Conservation (phyloP, 2,329 filamentous ascomycete genomes). For the Penicillium verrucosum region DNA sequence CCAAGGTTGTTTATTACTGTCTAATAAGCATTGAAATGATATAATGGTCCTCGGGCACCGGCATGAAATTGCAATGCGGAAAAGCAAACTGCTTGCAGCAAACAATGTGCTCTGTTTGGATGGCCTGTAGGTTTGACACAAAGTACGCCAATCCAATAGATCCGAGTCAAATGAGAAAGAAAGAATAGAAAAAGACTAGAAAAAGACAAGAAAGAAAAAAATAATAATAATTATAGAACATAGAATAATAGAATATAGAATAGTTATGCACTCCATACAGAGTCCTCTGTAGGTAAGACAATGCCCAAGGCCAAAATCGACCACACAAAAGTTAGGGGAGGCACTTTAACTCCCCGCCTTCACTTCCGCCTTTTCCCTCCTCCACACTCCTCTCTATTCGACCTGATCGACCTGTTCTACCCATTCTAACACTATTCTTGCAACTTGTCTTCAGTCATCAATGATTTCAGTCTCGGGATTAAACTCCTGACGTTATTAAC, state of each 20-base stretch:
- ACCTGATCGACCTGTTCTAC: neutral
- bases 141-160: neutral
- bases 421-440: slow-evolving; percentile 10
- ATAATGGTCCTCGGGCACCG: slow-evolving; percentile 7
- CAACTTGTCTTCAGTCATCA: slow-evolving; percentile 21
- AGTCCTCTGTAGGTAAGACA: neutral
- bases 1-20: neutral
- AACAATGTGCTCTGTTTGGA: slow-evolving; percentile 19
- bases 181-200: neutral
- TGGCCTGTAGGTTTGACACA: slow-evolving; percentile 1
- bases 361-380: slow-evolving; percentile 24
- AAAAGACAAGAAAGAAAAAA: neutral
- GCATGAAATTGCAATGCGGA: slow-evolving; percentile 12
- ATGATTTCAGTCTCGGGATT: slow-evolving; percentile 29
- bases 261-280: neutral
- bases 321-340: slow-evolving; percentile 20
- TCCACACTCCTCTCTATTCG: slow-evolving; percentile 25
- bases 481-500: slow-evolving; percentile 25
- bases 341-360: slow-evolving; percentile 36
- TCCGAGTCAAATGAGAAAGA: neutral
- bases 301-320: slow-evolving; percentile 3
- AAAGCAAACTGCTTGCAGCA: slow-evolving; percentile 17
- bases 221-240: neutral
- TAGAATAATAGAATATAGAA: neutral
- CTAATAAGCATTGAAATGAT: neutral